Conservation (phyloP, 2,329 filamentous ascomycete genomes). For the Penicillium crustosum region DNA sequence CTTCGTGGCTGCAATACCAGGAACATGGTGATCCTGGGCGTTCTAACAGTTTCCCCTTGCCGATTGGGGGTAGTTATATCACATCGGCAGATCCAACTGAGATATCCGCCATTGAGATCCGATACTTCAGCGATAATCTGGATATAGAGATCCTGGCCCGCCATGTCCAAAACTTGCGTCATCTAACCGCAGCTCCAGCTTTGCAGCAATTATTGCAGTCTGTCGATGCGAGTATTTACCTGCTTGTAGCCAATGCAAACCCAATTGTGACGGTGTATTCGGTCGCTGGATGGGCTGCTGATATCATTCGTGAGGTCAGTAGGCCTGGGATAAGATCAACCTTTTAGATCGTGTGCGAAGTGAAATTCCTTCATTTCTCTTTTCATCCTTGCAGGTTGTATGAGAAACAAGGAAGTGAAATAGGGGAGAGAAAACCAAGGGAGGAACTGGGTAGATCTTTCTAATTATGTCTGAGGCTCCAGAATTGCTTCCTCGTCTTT, state of each 20-base stretch:
- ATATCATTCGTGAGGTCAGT: slow-evolving; percentile 24
- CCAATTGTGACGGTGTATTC: slow-evolving; percentile 41
- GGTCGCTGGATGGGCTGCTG: slow-evolving; percentile 36
- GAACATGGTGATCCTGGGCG: slow-evolving; percentile 3
- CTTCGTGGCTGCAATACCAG: slow-evolving; percentile 5
- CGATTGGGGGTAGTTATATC: slow-evolving; percentile 16
- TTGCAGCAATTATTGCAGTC: slow-evolving; percentile 20
- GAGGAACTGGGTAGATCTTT: background rate
- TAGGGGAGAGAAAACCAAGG: background rate
- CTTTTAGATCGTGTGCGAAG: slow-evolving; percentile 24
- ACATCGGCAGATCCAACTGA: background rate
- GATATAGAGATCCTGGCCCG: slow-evolving; percentile 20
- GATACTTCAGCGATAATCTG: slow-evolving; percentile 8
- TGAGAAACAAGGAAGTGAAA: background rate
- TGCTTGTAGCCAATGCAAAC: slow-evolving; percentile 39
- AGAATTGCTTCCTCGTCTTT: background rate
- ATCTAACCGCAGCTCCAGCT: background rate
- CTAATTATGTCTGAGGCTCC: background rate
- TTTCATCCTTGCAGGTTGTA: background rate
- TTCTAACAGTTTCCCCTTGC: slow-evolving; percentile 19
- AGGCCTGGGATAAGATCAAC: background rate
- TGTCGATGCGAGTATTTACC: slow-evolving; percentile 40
- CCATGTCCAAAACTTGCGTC: slow-evolving; percentile 9
- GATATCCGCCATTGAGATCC: slow-evolving; percentile 7
- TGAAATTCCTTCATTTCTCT: background rate